Evolutionary conservation across 495 filamentous ascomycete genomes (phyloP).

Genomic region (Sporormia fimetaria): DNA sequence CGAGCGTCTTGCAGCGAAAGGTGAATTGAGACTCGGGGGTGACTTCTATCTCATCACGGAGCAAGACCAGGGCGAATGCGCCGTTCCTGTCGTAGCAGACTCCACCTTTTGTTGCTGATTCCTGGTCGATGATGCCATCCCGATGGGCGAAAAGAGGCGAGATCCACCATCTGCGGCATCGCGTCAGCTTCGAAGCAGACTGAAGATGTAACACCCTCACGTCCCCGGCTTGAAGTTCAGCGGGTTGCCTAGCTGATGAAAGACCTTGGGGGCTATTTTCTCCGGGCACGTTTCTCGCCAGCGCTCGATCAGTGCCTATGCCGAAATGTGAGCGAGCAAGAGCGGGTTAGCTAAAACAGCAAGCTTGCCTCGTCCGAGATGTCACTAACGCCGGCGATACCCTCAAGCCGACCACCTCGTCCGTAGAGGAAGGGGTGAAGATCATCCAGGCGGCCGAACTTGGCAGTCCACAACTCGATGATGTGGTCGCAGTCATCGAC

Average conservation of each 20-base stretch:
- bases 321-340: background rate
- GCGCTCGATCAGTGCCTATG: constrained; percentile 18
- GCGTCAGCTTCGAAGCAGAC: background rate
- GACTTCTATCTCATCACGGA: constrained; percentile 25
- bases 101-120: constrained; percentile 22
- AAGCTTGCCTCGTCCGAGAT: constrained; percentile 21
- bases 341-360: background rate
- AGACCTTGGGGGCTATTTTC: constrained; percentile 3
- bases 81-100: constrained; percentile 27
- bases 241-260: constrained; percentile 19
- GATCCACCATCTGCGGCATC: constrained; percentile 32
- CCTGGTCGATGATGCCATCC: constrained; percentile 32
- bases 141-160: constrained; percentile 30
- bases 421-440: constrained; percentile 27
- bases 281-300: constrained; percentile 14
- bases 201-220: constrained; percentile 21
- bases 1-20: constrained; percentile 22
- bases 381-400: constrained; percentile 24
- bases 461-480: constrained; percentile 22
- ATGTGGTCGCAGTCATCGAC: constrained; percentile 30
- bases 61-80: constrained; percentile 32
- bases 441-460: constrained; percentile 26
- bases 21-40: constrained; percentile 20
- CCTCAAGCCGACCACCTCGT: constrained; percentile 28
- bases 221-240: constrained; percentile 32